A percentile compares a stretch with the other conserved stretches of the same genome.
Conservation (phyloP, 2,329 filamentous ascomycete genomes). For the Stachybotrys chartarum region DNA sequence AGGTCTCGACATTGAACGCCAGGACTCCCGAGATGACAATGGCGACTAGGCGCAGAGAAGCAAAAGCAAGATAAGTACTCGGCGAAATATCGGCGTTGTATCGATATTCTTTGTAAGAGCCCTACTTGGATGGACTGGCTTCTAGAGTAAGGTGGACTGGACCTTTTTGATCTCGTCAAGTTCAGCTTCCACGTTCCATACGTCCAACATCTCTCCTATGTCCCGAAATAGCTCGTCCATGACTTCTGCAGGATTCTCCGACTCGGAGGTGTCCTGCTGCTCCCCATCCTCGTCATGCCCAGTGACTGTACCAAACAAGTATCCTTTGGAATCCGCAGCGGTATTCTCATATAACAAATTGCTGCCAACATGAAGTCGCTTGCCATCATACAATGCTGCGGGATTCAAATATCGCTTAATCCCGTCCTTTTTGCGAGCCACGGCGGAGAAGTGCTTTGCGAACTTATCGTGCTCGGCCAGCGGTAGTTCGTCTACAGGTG, state of each 20-base stretch:
- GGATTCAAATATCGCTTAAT: conserved; percentile 29
- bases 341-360: conserved; percentile 10
- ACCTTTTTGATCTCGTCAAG: conserved; percentile 20
- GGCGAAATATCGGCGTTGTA: no score
- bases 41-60: no score
- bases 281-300: conserved; percentile 4
- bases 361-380: conserved; percentile 9
- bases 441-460: conserved; percentile 38
- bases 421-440: conserved; percentile 27
- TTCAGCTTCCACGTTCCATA: conserved; percentile 28
- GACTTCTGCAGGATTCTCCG: conserved; percentile 4
- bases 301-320: neutral
- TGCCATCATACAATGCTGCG: conserved; percentile 28
- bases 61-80: no score
- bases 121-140: neutral
- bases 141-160: conserved; percentile 3
- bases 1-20: no score
- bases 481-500: conserved; percentile 23
- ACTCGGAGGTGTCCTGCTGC: conserved; percentile 1
- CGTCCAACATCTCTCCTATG: conserved; percentile 25
- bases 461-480: conserved; percentile 31
- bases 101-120: conserved; percentile 1
- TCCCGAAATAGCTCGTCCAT: conserved; percentile 25
- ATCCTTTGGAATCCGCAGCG: neutral
- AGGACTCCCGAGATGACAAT: no score